A percentile compares a stretch with the other conserved stretches of the same genome.
These are phyloP conservation scores for Aureobasidium mangrovei DNA, from an alignment of 2,329 filamentous ascomycete genomes.

Conservation along the genomic window DNA sequence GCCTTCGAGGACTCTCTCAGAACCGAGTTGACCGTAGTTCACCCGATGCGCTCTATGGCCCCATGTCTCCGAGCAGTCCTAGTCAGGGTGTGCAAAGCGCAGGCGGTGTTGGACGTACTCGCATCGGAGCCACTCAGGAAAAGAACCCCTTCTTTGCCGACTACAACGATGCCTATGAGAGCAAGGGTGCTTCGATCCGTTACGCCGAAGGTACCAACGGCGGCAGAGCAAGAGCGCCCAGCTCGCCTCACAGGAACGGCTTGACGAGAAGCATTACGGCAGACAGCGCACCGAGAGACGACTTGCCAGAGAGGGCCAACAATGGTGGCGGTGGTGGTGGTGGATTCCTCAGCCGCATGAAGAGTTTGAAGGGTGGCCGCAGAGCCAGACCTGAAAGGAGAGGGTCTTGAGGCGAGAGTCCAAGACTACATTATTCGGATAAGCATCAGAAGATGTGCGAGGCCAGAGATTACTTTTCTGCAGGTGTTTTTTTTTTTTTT, in stretches of 20 bases:
- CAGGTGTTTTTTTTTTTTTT: neutral
- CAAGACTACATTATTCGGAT: too few relatives aligned
- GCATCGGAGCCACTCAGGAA: slow-evolving; percentile 31
- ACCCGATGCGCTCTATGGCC: slow-evolving; percentile 46
- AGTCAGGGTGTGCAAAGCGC: slow-evolving; percentile 26
- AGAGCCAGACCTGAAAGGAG: slow-evolving; percentile 32
- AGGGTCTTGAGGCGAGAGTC: slow-evolving; percentile 3
- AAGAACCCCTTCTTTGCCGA: slow-evolving; percentile 75
- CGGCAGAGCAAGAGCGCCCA: slow-evolving; percentile 36
- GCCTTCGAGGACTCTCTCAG: slow-evolving; percentile 75
- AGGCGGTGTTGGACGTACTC: slow-evolving; percentile 33
- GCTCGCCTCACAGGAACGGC: slow-evolving; percentile 48
- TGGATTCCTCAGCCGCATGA: slow-evolving; percentile 69
- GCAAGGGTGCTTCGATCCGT: slow-evolving; percentile 52
- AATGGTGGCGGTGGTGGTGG: slow-evolving; percentile 37
- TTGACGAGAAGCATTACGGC: slow-evolving; percentile 57
- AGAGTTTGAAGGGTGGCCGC: slow-evolving; percentile 67
- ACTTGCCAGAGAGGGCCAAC: slow-evolving; percentile 19
- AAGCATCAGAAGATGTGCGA: too few relatives aligned
- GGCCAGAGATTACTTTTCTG: too few relatives aligned
- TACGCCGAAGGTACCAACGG: slow-evolving; percentile 33
- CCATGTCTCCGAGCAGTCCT: slow-evolving; percentile 17
- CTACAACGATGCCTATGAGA: slow-evolving; percentile 59
- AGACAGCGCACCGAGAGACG: slow-evolving; percentile 21
- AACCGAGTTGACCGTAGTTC: slow-evolving; percentile 44